Evolutionary conservation across 2,329 filamentous ascomycete genomes (phyloP).

Genomic region (Arthrobotrys musiformis): DNA sequence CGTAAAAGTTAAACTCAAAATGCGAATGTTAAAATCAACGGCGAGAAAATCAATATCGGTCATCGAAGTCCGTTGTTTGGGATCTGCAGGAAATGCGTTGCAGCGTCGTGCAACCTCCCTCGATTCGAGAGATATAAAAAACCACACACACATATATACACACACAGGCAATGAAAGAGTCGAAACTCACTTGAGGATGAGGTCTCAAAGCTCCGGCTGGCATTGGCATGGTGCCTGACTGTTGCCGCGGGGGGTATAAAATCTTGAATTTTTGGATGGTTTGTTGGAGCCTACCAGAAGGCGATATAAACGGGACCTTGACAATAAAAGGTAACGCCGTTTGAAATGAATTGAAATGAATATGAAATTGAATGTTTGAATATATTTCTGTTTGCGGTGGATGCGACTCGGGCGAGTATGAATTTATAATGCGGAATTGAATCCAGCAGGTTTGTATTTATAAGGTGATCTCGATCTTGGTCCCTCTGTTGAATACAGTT

Average conservation of each 20-base stretch:
- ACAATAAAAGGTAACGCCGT: not conserved
- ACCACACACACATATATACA: not conserved
- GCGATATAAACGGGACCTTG: not conserved
- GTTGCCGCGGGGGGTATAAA: not conserved
- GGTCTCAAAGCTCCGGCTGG: conserved; percentile 46
- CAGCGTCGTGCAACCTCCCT: conserved; percentile 19
- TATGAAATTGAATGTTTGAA: no score
- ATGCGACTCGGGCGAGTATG: not conserved
- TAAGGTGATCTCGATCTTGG: conserved; percentile 27
- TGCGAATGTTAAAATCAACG: not conserved
- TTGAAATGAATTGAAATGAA: not conserved
- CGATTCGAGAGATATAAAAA: conserved; percentile 19
- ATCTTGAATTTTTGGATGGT: not conserved
- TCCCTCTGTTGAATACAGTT: conserved; percentile 9
- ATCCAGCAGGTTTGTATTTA: conserved; percentile 37
- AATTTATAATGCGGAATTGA: not conserved
- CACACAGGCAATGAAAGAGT: not conserved
- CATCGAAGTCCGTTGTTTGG: not conserved
- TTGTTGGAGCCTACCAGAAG: not conserved
- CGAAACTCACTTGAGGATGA: conserved; percentile 50
- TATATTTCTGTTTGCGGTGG: not conserved
- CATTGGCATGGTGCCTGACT: conserved; percentile 45
- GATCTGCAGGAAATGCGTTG: conserved; percentile 32
- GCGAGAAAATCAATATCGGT: not conserved
- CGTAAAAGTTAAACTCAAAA: conserved; percentile 1